phyloP scores from a whole-genome alignment of 371 early-diverging fungal species.

The Mucor mucedo region DNA sequence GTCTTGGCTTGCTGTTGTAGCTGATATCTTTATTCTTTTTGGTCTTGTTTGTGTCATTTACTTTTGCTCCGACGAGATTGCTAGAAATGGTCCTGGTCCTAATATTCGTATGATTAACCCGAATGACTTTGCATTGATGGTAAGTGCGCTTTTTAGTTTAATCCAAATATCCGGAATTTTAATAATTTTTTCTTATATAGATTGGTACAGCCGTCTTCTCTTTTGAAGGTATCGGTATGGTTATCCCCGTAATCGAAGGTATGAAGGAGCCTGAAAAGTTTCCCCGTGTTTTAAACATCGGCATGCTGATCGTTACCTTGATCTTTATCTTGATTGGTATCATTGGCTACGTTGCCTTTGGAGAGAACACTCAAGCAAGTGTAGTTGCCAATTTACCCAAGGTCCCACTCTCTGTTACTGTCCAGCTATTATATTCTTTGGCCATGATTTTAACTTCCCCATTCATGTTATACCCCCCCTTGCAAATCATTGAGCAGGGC shows the following conservation, averaged over 20 bases:
- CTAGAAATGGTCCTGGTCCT: slow-evolving; percentile 58
- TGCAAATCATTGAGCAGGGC: slow-evolving; percentile 71
- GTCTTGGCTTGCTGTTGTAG: slow-evolving; percentile 71
- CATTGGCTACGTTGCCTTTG: slow-evolving; percentile 76
- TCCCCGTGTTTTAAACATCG: slow-evolving; percentile 60
- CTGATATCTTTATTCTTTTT: slow-evolving; percentile 79
- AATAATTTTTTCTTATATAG: no score
- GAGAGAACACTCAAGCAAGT: slow-evolving; percentile 71
- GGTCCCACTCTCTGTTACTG: slow-evolving; percentile 49
- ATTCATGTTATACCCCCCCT: slow-evolving; percentile 76
- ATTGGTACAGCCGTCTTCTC: slow-evolving; percentile 88
- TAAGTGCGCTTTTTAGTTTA: no score
- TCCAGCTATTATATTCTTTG: slow-evolving; percentile 75
- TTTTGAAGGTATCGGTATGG: slow-evolving; percentile 78
- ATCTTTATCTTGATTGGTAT: slow-evolving; percentile 74
- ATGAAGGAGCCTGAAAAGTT: slow-evolving; percentile 71
- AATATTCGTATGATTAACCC: slow-evolving; percentile 54
- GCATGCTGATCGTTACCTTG: slow-evolving; percentile 61
- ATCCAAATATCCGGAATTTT: no score
- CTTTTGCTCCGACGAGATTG: slow-evolving; percentile 60
- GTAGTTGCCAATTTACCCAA: slow-evolving; percentile 71
- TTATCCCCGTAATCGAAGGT: slow-evolving; percentile 63
- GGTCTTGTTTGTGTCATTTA: slow-evolving; percentile 78
- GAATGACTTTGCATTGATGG: slow-evolving; percentile 66
- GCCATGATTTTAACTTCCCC: slow-evolving; percentile 84